A percentile compares a stretch with the other conserved stretches of the same genome.
Evolutionary conservation across 768 basidiomycete genomes (phyloP).

Genomic region (Boletus patriciae): DNA sequence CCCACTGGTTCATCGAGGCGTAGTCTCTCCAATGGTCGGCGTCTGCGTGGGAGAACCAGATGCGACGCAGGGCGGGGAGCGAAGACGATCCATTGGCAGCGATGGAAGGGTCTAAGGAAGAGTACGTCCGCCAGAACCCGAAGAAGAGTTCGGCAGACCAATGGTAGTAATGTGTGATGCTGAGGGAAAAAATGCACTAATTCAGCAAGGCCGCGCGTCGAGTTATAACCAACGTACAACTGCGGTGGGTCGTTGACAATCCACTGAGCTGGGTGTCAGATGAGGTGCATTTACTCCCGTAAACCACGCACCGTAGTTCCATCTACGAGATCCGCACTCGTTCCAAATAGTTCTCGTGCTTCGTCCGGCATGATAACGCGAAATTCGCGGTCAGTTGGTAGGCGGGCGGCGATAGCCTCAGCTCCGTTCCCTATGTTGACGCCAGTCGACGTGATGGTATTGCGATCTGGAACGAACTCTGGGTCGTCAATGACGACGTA

Average conservation of each 20-base stretch:
- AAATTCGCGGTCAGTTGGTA: conserved; percentile 80
- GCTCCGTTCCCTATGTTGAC: conserved; percentile 56
- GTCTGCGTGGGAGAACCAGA: conserved; percentile 75
- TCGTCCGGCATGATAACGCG: conserved; percentile 67
- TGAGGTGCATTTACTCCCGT: neutral
- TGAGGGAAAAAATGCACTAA: conserved; percentile 27
- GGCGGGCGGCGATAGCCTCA: conserved; percentile 53
- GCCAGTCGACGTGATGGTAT: conserved; percentile 71
- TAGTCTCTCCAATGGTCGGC: conserved; percentile 88
- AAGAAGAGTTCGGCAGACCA: conserved; percentile 91
- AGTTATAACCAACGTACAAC: conserved; percentile 54
- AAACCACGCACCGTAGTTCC: conserved; percentile 62
- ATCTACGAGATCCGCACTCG: conserved; percentile 69
- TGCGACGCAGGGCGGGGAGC: conserved; percentile 70
- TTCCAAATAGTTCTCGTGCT: conserved; percentile 69
- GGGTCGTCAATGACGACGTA: conserved; percentile 81
- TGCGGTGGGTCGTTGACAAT: conserved; percentile 83
- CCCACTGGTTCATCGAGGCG: conserved; percentile 86
- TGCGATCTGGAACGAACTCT: conserved; percentile 59
- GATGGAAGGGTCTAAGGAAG: conserved; percentile 74
- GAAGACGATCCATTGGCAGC: conserved; percentile 61
- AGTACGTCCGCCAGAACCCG: conserved; percentile 90
- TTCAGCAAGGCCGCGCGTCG: neutral
- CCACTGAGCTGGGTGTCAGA: conserved; percentile 46
- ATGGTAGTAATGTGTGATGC: conserved; percentile 92